Percentiles rank a stretch among this genome's conserved stretches.
These are phyloP conservation scores for Cardamine occulta DNA, from an alignment of 345 rosid species.

Conservation along the genomic window DNA sequence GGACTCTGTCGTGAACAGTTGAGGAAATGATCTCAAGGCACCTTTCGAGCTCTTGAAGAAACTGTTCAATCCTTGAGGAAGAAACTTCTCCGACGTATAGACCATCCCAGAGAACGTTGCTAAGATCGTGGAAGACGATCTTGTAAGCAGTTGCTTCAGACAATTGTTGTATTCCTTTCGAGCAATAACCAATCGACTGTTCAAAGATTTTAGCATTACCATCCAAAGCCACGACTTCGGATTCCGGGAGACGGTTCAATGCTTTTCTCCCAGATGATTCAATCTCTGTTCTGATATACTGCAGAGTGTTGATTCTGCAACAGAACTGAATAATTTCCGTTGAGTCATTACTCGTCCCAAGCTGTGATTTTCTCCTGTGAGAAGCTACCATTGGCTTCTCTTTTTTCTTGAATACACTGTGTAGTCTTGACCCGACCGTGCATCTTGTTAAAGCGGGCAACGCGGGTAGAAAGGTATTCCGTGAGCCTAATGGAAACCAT, in stretches of 20 bases:
- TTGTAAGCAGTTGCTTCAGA: conserved; percentile 80
- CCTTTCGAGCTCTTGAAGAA: conserved; percentile 82
- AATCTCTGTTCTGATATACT: conserved; percentile 64
- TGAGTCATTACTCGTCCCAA: conserved; percentile 51
- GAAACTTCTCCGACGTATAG: conserved; percentile 74
- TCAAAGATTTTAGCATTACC: conserved; percentile 66
- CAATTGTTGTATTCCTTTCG: conserved; percentile 79
- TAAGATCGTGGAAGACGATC: conserved; percentile 77
- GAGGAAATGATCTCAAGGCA: conserved; percentile 71
- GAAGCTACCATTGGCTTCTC: conserved; percentile 54
- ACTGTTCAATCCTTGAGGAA: conserved; percentile 78
- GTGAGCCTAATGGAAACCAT: conserved; percentile 57
- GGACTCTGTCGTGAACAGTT: conserved; percentile 79
- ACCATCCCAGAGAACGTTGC: conserved; percentile 82
- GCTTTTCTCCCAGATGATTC: conserved; percentile 67
- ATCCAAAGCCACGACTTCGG: conserved; percentile 57
- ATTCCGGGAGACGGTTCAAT: conserved; percentile 59
- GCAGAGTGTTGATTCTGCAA: conserved; percentile 79
- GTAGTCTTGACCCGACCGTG: conserved; percentile 67
- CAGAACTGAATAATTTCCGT: conserved; percentile 75
- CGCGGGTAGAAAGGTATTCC: conserved; percentile 67
- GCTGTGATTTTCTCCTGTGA: conserved; percentile 63
- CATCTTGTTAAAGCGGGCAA: conserved; percentile 88
- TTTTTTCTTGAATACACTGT: conserved; percentile 71
- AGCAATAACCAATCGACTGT: conserved; percentile 66